These are phyloP conservation scores for Przewalskia tangutica DNA, from an alignment of 257 asterid species.

Conservation along the genomic window DNA sequence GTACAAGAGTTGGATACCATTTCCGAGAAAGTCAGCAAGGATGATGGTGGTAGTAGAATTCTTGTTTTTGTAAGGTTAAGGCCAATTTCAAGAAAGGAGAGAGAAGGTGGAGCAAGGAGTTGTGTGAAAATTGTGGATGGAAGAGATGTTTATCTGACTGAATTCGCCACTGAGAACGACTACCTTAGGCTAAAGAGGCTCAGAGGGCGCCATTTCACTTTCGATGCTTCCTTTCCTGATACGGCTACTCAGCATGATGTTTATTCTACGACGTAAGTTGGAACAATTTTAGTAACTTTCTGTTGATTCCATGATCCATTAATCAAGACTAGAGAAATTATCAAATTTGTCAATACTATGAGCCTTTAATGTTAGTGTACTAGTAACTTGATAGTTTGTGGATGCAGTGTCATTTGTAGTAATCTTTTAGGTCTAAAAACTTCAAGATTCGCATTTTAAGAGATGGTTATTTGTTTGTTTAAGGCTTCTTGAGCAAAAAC, in stretches of 20 bases:
- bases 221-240: conserved; percentile 55
- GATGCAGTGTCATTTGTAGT: not conserved
- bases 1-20: conserved; percentile 21
- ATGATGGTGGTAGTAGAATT: conserved; percentile 33
- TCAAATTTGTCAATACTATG: not conserved
- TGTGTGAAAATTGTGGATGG: conserved; percentile 44
- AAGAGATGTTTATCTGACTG: conserved; percentile 47
- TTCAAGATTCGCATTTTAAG: not conserved
- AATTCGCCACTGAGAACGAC: conserved; percentile 41
- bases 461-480: not conserved
- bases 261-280: conserved; percentile 52
- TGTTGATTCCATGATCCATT: not conserved
- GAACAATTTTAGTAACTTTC: not conserved
- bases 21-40: conserved; percentile 13
- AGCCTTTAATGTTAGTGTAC: not conserved
- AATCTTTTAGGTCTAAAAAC: not conserved
- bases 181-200: conserved; percentile 53
- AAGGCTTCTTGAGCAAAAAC: not conserved
- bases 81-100: conserved; percentile 52
- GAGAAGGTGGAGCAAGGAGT: conserved; percentile 47
- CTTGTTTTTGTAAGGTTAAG: conserved; percentile 64
- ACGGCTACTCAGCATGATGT: conserved; percentile 45
- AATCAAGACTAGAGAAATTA: not conserved
- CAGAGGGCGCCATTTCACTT: conserved; percentile 51
- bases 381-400: not conserved